A percentile compares a stretch with the other conserved stretches of the same genome.
Conservation (phyloP, 1,284 basidiomycete species). For the Ceratorhiza oryzae-sativae region DNA sequence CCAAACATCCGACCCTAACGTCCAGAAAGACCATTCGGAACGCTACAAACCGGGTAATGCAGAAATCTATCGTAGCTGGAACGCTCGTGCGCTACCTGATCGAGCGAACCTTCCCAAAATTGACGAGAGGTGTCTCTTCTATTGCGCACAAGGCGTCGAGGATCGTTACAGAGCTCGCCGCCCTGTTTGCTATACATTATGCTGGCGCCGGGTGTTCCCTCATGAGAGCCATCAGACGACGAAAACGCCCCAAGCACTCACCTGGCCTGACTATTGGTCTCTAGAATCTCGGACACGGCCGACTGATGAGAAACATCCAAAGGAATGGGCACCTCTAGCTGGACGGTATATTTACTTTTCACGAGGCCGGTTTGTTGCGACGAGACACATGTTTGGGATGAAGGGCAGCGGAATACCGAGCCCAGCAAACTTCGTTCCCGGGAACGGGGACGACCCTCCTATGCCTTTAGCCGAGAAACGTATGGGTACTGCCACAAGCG, state of each 20-base stretch:
- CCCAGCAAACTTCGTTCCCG: conserved; percentile 31
- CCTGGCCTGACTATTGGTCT: conserved; percentile 32
- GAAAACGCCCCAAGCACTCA: conserved; percentile 23
- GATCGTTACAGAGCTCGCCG: conserved; percentile 24
- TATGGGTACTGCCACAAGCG: no score
- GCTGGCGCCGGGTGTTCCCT: conserved; percentile 30
- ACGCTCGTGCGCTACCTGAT: conserved; percentile 12
- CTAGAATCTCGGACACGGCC: conserved; percentile 25
- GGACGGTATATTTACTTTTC: conserved; percentile 32
- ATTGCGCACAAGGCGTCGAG: conserved; percentile 29
- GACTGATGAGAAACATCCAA: background rate
- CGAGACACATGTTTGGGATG: conserved; percentile 36
- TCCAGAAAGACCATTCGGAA: conserved; percentile 26
- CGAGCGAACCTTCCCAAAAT: conserved; percentile 11
- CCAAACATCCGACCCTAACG: background rate
- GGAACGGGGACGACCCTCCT: conserved; percentile 19
- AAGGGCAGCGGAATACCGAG: conserved; percentile 32
- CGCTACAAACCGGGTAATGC: conserved; percentile 13
- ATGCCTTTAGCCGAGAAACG: background rate
- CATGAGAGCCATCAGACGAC: conserved; percentile 34
- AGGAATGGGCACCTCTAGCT: conserved; percentile 32
- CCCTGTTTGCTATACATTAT: conserved; percentile 35
- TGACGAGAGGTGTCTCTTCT: conserved; percentile 29
- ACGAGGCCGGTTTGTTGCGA: conserved; percentile 33
- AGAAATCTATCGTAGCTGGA: conserved; percentile 37